Conservation (phyloP, 164 flowering plant genomes). For the Vitis labrusca region DNA sequence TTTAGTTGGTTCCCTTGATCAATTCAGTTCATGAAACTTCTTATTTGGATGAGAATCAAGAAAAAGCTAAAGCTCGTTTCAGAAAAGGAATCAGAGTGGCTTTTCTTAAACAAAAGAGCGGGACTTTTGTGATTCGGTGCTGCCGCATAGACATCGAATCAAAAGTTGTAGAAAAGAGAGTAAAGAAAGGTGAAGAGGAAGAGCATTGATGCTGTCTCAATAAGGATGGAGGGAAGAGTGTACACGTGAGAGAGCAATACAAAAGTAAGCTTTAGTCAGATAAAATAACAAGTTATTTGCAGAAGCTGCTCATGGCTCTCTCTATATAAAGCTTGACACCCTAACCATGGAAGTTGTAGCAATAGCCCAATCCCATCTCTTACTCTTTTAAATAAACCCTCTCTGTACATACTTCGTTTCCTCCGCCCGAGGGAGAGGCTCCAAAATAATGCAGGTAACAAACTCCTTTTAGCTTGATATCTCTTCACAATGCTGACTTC, state of each 20-base stretch:
- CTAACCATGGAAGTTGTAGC: not conserved
- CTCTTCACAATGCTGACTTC: too few species aligned
- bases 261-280: not conserved
- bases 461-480: not conserved
- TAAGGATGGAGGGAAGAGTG: conserved; percentile 10
- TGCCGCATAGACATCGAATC: not conserved
- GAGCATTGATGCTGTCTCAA: not conserved
- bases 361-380: not conserved
- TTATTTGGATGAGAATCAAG: too few species aligned
- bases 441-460: conserved; percentile 1
- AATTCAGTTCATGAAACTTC: too few species aligned
- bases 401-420: not conserved
- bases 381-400: not conserved
- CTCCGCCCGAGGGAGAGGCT: not conserved
- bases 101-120: too few species aligned
- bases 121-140: not conserved
- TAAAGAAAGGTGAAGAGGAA: not conserved
- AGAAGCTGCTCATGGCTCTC: not conserved
- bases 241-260: conserved; percentile 1
- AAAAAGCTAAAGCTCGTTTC: too few species aligned
- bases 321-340: not conserved
- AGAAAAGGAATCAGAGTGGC: too few species aligned
- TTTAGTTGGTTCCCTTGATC: too few species aligned
- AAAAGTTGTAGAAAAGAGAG: not conserved
- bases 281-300: not conserved